These are phyloP conservation scores for Boletus tomentosulus DNA, from an alignment of 768 basidiomycete genomes.

Conservation along the genomic window DNA sequence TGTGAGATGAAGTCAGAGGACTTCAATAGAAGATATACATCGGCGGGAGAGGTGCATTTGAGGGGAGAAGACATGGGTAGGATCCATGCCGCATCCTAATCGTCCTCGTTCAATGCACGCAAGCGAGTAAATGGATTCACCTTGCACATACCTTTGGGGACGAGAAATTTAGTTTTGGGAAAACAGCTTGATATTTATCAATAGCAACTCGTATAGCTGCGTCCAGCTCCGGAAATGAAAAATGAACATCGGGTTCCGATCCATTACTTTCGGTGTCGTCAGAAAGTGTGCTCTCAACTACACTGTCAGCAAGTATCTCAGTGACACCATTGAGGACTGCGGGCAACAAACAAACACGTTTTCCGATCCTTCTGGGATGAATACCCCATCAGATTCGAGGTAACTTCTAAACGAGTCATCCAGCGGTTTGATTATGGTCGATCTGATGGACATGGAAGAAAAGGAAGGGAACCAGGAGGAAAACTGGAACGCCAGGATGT, in stretches of 20 bases:
- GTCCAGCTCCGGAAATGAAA: constrained; percentile 83
- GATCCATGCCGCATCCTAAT: constrained; percentile 89
- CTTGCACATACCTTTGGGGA: constrained; percentile 69
- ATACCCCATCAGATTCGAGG: constrained; percentile 74
- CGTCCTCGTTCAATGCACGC: not conserved
- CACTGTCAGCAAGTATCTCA: constrained; percentile 33
- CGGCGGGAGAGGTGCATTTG: constrained; percentile 61
- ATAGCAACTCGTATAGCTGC: constrained; percentile 61
- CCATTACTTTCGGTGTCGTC: constrained; percentile 47
- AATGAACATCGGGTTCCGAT: constrained; percentile 37
- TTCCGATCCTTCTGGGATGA: constrained; percentile 79
- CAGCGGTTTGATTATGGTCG: constrained; percentile 70
- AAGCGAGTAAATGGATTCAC: not conserved
- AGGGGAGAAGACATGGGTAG: constrained; percentile 73
- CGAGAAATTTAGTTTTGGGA: constrained; percentile 96
- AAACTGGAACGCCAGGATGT: constrained; percentile 72
- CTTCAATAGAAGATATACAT: constrained; percentile 90
- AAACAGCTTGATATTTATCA: constrained; percentile 73
- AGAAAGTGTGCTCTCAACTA: constrained; percentile 51
- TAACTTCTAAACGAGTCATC: constrained; percentile 61
- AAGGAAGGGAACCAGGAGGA: constrained; percentile 83
- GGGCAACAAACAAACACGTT: constrained; percentile 49
- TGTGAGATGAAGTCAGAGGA: constrained; percentile 88
- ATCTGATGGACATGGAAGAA: constrained; percentile 59
- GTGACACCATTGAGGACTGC: not conserved